Base-by-base conservation (phyloP, 371 early-diverging fungal genomes). In the Encephalitozoon hellem region DNA sequence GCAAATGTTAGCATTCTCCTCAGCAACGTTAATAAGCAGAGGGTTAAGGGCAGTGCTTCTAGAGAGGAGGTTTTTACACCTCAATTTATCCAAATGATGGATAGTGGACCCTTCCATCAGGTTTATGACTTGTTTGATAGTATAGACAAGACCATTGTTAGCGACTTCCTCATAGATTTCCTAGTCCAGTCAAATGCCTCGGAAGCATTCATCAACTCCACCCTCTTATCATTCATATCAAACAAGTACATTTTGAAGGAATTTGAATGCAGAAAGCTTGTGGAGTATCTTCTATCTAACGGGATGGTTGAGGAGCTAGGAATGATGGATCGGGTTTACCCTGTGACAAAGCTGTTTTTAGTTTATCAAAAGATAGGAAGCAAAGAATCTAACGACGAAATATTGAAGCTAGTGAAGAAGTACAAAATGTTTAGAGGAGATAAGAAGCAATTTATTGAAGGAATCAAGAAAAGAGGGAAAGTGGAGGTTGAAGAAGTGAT, bases 321-420 rank as follows among this genome's bases (percentile, higher is more conserved):
- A 9, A 39, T 74, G 52, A 49, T 80, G 39, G 81, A 80, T 23
- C 52, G 75, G 54, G 53, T 80, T n/a, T 80, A 80, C 49, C 81
- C 81, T 18, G 65, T 73, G 15, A 70, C 77, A 21, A 76, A 72
- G 41, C 38, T 80, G 28, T 80, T 72, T 63, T 47, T 32, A 4
- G 63, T 74, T 4, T 74, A 69, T 8, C 30, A 72, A 30, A 77
- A 43, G 6, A 47, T 77, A 42, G 64, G 28, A 2, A 54, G 26
- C 6, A 64, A 67, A 15, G 32, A 53, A 42, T 54, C 59, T 4
- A 64, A 15, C 34, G 25, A 67, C 11, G 28, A 51, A 8, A 79
- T 79, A 39, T 2, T 71, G 9, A 76, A 67, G 1, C 28, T 79
- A 18, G 41, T 79, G 9, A 47, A 59, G 25, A 79, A 72, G 45